A percentile compares a stretch with the other conserved stretches of the same genome.
phyloP scores from a whole-genome alignment of 2,329 filamentous ascomycete genomes.

The Alternaria infectoria region DNA sequence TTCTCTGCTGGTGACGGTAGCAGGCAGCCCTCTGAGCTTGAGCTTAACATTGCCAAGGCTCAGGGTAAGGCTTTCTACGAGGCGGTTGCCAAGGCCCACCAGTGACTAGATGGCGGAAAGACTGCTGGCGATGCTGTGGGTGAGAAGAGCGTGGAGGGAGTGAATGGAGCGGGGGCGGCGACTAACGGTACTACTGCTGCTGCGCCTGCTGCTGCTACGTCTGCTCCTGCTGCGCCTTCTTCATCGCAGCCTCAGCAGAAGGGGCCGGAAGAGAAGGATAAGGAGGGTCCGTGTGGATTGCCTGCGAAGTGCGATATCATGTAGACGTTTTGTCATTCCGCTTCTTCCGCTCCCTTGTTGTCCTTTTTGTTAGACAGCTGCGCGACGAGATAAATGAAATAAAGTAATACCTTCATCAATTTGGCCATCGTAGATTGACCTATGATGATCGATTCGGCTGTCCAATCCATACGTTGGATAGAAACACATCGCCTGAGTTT shows the following conservation, averaged over 20 bases:
- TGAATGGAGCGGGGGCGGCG: conserved; percentile 18
- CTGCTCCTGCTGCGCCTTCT: conserved; percentile 22
- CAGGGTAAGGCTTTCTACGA: conserved; percentile 90
- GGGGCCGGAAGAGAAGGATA: conserved; percentile 48
- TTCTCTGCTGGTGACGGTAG: conserved; percentile 81
- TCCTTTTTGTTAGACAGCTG: background rate
- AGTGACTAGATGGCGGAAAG: conserved; percentile 75
- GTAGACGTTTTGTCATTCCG: conserved; percentile 39
- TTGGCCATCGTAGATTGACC: background rate
- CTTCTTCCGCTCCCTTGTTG: background rate
- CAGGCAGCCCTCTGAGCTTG: conserved; percentile 75
- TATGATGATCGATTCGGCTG: background rate
- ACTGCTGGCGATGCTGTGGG: background rate
- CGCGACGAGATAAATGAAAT: conserved; percentile 1
- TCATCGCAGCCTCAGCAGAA: conserved; percentile 34
- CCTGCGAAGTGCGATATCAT: conserved; percentile 75
- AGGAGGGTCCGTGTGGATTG: conserved; percentile 77
- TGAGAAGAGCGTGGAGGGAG: conserved; percentile 9
- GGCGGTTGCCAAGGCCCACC: conserved; percentile 72
- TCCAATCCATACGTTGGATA: background rate
- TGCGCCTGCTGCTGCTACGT: conserved; percentile 30
- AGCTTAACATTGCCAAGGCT: conserved; percentile 78
- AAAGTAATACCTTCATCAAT: background rate
- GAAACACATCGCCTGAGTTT: too few species aligned
- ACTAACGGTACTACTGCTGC: conserved; percentile 20